Percentiles rank a stretch among this genome's conserved stretches.
Evolutionary conservation across 225 moss, liverwort and hornwort genomes (phyloP).

Genomic region (Pseudoscleropodium purum): DNA sequence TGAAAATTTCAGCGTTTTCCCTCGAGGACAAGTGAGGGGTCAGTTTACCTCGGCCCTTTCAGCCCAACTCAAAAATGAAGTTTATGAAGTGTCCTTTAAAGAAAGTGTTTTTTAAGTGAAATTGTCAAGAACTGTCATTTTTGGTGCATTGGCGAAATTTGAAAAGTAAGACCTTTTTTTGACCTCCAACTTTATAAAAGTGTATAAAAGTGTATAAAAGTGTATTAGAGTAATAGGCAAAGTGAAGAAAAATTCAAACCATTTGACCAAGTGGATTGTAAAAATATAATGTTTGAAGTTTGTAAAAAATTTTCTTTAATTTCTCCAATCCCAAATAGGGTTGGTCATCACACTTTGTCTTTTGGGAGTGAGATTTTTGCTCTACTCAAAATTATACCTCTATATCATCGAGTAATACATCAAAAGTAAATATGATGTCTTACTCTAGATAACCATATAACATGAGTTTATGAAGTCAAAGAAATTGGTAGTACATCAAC

Average conservation of each 20-base stretch:
- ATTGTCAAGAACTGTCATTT: neutral
- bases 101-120: neutral
- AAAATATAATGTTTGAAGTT: neutral
- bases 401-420: neutral
- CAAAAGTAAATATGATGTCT: neutral
- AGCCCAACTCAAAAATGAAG: neutral
- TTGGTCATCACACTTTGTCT: neutral
- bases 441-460: neutral
- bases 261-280: fast-evolving
- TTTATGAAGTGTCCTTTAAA: neutral
- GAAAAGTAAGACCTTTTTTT: neutral
- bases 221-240: neutral
- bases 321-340: neutral
- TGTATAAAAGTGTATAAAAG: neutral
- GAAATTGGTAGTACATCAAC: no score
- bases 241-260: neutral
- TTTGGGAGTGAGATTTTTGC: neutral
- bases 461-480: no score
- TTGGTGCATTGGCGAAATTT: neutral
- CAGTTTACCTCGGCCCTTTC: no score
- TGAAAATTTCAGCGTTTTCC: no score
- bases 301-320: neutral
- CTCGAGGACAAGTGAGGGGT: no score
- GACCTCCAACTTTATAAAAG: fast-evolving
- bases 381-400: neutral